Evolutionary conservation across 1,284 basidiomycete genomes (phyloP).

Genomic region (Hemileia vastatrix): DNA sequence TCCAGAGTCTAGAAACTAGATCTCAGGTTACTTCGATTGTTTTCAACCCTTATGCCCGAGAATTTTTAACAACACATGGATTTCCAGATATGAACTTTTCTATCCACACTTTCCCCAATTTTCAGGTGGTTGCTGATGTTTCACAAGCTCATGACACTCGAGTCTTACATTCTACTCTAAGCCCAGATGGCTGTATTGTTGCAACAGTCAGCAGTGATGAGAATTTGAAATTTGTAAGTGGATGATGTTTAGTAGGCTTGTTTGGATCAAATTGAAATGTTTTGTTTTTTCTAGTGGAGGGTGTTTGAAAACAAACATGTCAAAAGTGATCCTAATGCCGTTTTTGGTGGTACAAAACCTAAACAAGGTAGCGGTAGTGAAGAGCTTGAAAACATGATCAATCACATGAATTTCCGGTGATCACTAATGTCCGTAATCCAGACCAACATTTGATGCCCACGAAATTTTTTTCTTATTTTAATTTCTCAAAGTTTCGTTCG

Average conservation of each 20-base stretch:
- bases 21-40: conserved; percentile 86
- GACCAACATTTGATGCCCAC: too few relatives aligned
- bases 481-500: too few relatives aligned
- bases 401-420: too few relatives aligned
- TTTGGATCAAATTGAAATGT: neutral
- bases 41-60: conserved; percentile 80
- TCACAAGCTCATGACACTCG: conserved; percentile 82
- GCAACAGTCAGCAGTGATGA: conserved; percentile 85
- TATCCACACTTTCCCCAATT: conserved; percentile 58
- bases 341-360: too few relatives aligned
- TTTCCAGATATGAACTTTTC: conserved; percentile 64
- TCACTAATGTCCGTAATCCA: too few relatives aligned
- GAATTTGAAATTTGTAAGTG: conserved; percentile 65
- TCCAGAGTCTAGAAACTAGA: conserved; percentile 56
- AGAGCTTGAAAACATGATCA: too few relatives aligned
- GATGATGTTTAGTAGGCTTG: neutral
- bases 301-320: conserved; percentile 10
- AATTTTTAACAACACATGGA: conserved; percentile 85
- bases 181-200: conserved; percentile 77
- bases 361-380: too few relatives aligned
- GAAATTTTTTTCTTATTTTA: too few relatives aligned
- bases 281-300: conserved; percentile 7
- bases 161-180: conserved; percentile 71
- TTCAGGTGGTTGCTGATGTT: conserved; percentile 74
- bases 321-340: neutral